Conservation (phyloP, 495 filamentous ascomycete species). For the Penicillium roqueforti region DNA sequence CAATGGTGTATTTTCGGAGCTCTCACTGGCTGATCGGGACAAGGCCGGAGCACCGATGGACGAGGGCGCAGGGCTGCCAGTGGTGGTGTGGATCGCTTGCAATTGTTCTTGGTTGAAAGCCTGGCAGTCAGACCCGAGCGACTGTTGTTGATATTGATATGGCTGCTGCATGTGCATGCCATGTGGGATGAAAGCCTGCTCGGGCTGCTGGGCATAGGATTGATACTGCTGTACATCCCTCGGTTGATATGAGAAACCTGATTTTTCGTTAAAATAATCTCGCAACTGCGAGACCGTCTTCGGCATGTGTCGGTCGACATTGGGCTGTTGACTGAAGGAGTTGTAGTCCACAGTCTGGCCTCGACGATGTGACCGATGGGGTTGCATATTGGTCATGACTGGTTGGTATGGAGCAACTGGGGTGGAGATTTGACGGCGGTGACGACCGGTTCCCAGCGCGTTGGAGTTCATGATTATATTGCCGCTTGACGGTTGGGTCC, state of each 20-base stretch:
- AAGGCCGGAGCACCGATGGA: slow-evolving; percentile 18
- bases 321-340: slow-evolving; percentile 42
- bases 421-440: slow-evolving; percentile 86
- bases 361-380: slow-evolving; percentile 55
- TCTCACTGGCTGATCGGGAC: slow-evolving; percentile 24
- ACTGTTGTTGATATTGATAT: slow-evolving; percentile 22
- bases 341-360: slow-evolving; percentile 76
- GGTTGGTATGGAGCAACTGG: slow-evolving; percentile 63
- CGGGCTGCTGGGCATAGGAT: slow-evolving; percentile 12
- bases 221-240: slow-evolving; percentile 17
- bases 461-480: slow-evolving; percentile 27
- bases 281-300: slow-evolving; percentile 30
- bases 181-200: slow-evolving; percentile 10
- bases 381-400: slow-evolving; percentile 16
- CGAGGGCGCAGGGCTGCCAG: slow-evolving; percentile 13
- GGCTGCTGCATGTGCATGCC: slow-evolving; percentile 7
- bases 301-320: slow-evolving; percentile 20
- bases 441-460: slow-evolving; percentile 44
- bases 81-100: slow-evolving; percentile 26
- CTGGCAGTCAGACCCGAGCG: slow-evolving; percentile 26
- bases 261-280: slow-evolving; percentile 34
- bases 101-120: slow-evolving; percentile 36
- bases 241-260: slow-evolving; percentile 19
- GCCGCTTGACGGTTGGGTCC: slow-evolving; percentile 24
- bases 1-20: slow-evolving; percentile 17